Evolutionary conservation across 441 rosid genomes (phyloP), one percentile per base, ranked within the genome.

Genomic region (Croton setiger): DNA sequence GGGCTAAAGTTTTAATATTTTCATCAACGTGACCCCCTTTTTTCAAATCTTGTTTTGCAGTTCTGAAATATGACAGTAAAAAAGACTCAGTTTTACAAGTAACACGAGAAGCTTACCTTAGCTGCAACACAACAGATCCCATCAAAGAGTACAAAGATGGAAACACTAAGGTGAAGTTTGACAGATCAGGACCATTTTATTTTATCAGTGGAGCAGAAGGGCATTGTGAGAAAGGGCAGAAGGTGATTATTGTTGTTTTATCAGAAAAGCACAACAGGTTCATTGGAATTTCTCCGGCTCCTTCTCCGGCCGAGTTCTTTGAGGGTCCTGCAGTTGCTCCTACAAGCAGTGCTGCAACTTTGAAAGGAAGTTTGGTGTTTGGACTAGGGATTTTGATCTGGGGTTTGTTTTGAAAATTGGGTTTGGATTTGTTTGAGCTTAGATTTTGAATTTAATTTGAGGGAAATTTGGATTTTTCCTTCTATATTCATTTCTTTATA

Each of bases 171-270:
- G 88, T 95, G 78, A 76, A 78, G 84, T 86, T 95, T 3, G 83
- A 81, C n/a, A 63, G 78, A 62, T 76, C 91, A 3, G 98, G 96
- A 37, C 77, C 97, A 1, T 84, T 71, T 83, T 95, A 78, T 69
- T 95, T 90, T 84, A 86, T 94, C 59, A 95, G 97, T 44, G 99
- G 97, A 68, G 87, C 85, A 0, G 75, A 85, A 75, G 90, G 86
- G 11, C 90, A 83, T 69, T 94, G 98, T 47, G 80, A 83, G 27
- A 82, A 92, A 67, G 98, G 99, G 0, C 89, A 94, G 88, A 92
- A 89, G 81, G 51, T 92, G 66, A 69, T 80, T 18, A 84, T 92
- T 37, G 88, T 92, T 2, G 97, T 78, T 27, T 59, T 89, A 83
- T 76, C 88, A 0, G 48, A 76, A 47, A 84, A 80, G 75, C 78